Evolutionary conservation across 2,329 filamentous ascomycete species (phyloP).

Genomic region (Fusarium subtropicale): DNA sequence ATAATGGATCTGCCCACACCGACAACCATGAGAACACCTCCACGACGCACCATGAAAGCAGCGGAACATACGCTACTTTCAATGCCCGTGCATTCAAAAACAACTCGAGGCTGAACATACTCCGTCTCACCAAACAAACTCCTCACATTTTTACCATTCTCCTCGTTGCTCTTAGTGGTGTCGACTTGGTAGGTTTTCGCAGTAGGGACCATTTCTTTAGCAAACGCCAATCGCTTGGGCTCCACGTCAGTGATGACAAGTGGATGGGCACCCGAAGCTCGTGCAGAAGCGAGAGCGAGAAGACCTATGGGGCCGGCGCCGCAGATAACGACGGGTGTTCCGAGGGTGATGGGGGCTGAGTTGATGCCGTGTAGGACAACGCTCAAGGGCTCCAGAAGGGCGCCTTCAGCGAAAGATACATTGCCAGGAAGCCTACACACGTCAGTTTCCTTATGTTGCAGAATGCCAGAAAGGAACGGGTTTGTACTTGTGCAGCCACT

Average conservation of each 20-base stretch:
- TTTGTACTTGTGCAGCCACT: constrained; percentile 65
- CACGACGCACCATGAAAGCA: constrained; percentile 66
- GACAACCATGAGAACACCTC: constrained; percentile 72
- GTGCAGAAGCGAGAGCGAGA: constrained; percentile 66
- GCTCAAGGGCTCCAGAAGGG: constrained; percentile 72
- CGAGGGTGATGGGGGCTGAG: constrained; percentile 64
- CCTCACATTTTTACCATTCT: constrained; percentile 64
- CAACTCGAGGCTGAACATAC: constrained; percentile 67
- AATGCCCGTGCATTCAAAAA: constrained; percentile 74
- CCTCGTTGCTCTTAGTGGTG: constrained; percentile 56
- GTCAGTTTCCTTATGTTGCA: constrained; percentile 6
- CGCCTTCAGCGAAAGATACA: constrained; percentile 68
- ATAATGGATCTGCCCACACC: constrained; percentile 71
- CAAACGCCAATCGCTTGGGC: constrained; percentile 65
- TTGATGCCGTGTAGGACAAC: constrained; percentile 72
- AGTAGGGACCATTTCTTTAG: constrained; percentile 66
- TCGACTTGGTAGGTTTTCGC: constrained; percentile 67
- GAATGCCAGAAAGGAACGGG: neutral
- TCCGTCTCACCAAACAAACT: constrained; percentile 65
- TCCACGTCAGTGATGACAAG: constrained; percentile 74
- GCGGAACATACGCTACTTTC: constrained; percentile 72
- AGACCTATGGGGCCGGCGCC: constrained; percentile 74
- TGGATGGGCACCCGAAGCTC: constrained; percentile 72
- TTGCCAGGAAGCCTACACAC: constrained; percentile 61
- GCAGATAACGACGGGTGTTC: constrained; percentile 66